Conservation (phyloP, 164 flowering plant genomes). For the Magnolia kwangsiensis region DNA sequence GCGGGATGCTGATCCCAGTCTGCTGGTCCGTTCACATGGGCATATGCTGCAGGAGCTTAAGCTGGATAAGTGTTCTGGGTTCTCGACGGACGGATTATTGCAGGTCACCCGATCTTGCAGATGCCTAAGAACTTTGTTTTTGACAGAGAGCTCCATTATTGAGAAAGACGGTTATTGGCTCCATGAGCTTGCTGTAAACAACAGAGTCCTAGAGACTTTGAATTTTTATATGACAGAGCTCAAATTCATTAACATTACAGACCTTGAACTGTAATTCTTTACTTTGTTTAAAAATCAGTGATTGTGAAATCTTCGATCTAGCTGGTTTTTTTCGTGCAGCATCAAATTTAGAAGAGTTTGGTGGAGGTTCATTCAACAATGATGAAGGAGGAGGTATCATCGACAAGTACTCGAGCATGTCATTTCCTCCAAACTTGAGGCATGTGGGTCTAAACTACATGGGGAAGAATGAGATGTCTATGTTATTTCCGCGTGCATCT, state of each 20-base stretch:
- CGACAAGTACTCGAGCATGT: constrained; percentile 28
- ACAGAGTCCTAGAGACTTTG: constrained; percentile 61
- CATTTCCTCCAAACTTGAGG: constrained; percentile 55
- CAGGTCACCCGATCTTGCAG: constrained; percentile 29
- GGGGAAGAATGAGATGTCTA: constrained; percentile 56
- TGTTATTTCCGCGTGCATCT: constrained; percentile 61
- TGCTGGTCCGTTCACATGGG: too few species aligned
- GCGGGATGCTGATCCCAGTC: too few species aligned
- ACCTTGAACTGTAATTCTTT: constrained; percentile 73
- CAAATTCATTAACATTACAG: constrained; percentile 34
- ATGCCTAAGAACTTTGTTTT: constrained; percentile 53
- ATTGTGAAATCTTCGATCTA: constrained; percentile 57
- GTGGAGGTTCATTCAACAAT: constrained; percentile 63
- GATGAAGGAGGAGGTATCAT: background rate
- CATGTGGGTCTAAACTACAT: constrained; percentile 65
- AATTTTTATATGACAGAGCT: constrained; percentile 82
- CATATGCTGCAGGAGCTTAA: too few species aligned
- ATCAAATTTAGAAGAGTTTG: constrained; percentile 67
- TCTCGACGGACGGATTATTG: too few species aligned
- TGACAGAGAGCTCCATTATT: constrained; percentile 68
- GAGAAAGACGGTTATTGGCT: constrained; percentile 81
- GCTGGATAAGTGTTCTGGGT: too few species aligned
- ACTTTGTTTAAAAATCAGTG: constrained; percentile 64
- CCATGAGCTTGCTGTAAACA: constrained; percentile 78
- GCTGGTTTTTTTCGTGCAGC: constrained; percentile 59